A percentile compares a stretch with the other conserved stretches of the same genome.
Conservation (phyloP, 306 rosid genomes). For the Trifolium fragiferum region DNA sequence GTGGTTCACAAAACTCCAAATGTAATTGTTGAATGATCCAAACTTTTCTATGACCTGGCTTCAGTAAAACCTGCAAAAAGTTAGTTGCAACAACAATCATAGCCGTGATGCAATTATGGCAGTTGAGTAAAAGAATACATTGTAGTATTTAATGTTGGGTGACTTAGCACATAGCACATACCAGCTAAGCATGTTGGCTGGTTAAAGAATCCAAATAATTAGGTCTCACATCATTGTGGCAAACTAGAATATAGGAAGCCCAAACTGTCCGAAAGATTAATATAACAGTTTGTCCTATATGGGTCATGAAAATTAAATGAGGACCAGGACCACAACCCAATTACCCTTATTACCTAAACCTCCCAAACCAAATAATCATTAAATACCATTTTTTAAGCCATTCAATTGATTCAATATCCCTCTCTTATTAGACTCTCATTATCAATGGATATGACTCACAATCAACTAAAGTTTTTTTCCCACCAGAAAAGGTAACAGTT, state of each 20-base stretch:
- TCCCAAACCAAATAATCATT: slow-evolving; percentile 55
- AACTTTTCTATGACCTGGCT: slow-evolving; percentile 80
- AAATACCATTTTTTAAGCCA: slow-evolving; percentile 43
- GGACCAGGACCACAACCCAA: slow-evolving; percentile 58
- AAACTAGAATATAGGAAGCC: slow-evolving; percentile 41
- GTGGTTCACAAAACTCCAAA: slow-evolving; percentile 87
- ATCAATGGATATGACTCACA: slow-evolving; percentile 22
- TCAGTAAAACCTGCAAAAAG: slow-evolving; percentile 63
- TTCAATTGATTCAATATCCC: slow-evolving; percentile 32
- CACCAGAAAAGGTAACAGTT: slow-evolving; percentile 13
- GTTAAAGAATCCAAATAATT: slow-evolving; percentile 53
- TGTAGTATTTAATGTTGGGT: slow-evolving; percentile 30
- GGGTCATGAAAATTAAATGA: slow-evolving; percentile 50
- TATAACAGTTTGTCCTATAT: slow-evolving; percentile 46
- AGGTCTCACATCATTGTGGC: slow-evolving; percentile 43
- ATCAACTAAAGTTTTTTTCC: not conserved
- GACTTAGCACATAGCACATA: slow-evolving; percentile 34
- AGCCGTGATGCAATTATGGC: slow-evolving; percentile 46
- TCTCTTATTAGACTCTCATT: not conserved
- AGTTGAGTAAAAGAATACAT: slow-evolving; percentile 34
- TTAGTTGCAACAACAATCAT: slow-evolving; percentile 53
- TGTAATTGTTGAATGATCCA: slow-evolving; percentile 75
- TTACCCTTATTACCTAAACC: slow-evolving; percentile 56
- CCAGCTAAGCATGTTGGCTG: slow-evolving; percentile 58
- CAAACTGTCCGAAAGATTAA: slow-evolving; percentile 35